A percentile compares a stretch with the other conserved stretches of the same genome.
phyloP scores from a whole-genome alignment of 352 stramenopile species.

The Globisporangium middletonii region DNA sequence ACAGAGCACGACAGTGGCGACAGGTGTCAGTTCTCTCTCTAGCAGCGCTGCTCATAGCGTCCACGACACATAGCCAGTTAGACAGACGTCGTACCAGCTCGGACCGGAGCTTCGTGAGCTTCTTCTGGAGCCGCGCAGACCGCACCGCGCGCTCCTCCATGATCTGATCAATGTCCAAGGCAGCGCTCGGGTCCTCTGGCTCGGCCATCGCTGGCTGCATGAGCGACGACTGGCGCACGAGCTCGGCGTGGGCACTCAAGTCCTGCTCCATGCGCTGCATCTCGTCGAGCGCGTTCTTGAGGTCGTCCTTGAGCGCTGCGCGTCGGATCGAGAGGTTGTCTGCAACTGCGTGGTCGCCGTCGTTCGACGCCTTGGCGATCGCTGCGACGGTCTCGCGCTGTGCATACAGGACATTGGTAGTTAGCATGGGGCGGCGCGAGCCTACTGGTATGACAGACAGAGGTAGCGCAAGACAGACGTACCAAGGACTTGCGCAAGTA shows the following conservation, averaged over 20 bases:
- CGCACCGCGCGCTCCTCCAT: constrained; percentile 36
- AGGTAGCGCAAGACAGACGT: constrained; percentile 3
- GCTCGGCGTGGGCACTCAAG: constrained; percentile 22
- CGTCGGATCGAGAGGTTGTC: constrained; percentile 62
- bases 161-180: constrained; percentile 40
- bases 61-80: not conserved
- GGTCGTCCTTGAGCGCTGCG: constrained; percentile 57
- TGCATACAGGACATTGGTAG: not conserved
- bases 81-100: constrained; percentile 21
- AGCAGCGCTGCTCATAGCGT: not conserved
- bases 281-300: constrained; percentile 64
- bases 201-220: constrained; percentile 18
- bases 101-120: constrained; percentile 35
- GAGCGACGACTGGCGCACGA: constrained; percentile 21
- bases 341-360: constrained; percentile 46
- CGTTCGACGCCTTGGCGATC: constrained; percentile 45
- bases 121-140: constrained; percentile 35
- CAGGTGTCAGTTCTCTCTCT: not conserved
- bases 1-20: not conserved
- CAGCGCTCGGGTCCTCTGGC: constrained; percentile 4
- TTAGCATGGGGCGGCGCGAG: not conserved
- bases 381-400: constrained; percentile 55
- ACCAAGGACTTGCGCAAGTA: constrained; percentile 63
- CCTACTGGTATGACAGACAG: not conserved
- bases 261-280: constrained; percentile 66